phyloP scores from a whole-genome alignment of 768 basidiomycete species.

The Daedaleopsis sinensis region DNA sequence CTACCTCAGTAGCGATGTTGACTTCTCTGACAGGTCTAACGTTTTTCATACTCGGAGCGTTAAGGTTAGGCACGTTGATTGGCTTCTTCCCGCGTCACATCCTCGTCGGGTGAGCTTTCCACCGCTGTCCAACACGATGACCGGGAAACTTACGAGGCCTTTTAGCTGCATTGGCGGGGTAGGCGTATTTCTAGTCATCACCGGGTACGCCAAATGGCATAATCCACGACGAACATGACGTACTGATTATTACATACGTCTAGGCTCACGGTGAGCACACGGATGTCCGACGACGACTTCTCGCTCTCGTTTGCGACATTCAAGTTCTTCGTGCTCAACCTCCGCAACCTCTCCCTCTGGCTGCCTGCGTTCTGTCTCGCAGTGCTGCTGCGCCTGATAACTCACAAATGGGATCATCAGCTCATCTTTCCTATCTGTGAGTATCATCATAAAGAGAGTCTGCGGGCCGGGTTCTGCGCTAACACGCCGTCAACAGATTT shows the following conservation, averaged over 20 bases:
- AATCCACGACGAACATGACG: background rate
- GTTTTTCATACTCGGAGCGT: constrained; percentile 85
- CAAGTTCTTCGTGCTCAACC: constrained; percentile 65
- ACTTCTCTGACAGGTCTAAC: constrained; percentile 55
- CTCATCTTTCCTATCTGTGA: constrained; percentile 87
- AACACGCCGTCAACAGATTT: constrained; percentile 62
- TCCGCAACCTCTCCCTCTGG: constrained; percentile 76
- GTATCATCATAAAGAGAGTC: constrained; percentile 37
- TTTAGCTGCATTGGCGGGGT: constrained; percentile 90
- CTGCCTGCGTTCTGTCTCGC: constrained; percentile 77
- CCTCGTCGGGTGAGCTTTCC: constrained; percentile 75
- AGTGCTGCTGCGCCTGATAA: constrained; percentile 76
- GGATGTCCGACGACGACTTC: constrained; percentile 80
- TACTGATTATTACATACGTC: background rate
- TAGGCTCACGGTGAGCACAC: constrained; percentile 85
- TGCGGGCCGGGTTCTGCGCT: background rate
- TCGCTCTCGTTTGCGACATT: constrained; percentile 66
- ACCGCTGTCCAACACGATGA: background rate
- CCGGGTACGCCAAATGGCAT: constrained; percentile 56
- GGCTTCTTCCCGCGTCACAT: constrained; percentile 98
- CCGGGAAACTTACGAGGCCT: background rate
- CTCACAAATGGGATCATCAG: constrained; percentile 80
- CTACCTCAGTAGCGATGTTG: background rate
- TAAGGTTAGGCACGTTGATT: constrained; percentile 82
- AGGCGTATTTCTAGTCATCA: constrained; percentile 88